These are phyloP conservation scores for Salix viminalis DNA, from an alignment of 345 rosid genomes.

Conservation along the genomic window DNA sequence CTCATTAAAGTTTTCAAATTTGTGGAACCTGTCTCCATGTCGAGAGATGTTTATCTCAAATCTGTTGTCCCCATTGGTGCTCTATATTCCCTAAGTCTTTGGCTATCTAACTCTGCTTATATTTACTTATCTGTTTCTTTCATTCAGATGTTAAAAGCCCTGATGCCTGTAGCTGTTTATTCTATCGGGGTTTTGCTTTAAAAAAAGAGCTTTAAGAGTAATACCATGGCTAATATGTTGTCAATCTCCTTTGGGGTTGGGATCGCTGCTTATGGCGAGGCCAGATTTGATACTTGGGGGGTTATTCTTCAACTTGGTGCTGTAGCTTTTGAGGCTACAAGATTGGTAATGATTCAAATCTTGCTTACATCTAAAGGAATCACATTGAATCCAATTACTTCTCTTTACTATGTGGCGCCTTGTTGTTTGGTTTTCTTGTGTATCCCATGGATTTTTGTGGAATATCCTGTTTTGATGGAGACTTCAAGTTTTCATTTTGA, in stretches of 20 bases:
- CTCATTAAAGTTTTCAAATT: constrained; percentile 85
- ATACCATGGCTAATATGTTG: constrained; percentile 82
- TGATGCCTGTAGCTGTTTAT: constrained; percentile 97
- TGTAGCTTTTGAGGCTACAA: constrained; percentile 85
- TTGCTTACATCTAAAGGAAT: constrained; percentile 83
- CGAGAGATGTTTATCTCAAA: constrained; percentile 66
- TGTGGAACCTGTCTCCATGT: constrained; percentile 88
- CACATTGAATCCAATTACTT: constrained; percentile 75
- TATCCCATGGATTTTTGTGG: constrained; percentile 92
- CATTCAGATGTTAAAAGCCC: constrained; percentile 94
- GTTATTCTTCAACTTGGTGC: constrained; percentile 86
- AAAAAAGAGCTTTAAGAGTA: constrained; percentile 59
- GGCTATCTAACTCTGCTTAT: constrained; percentile 98
- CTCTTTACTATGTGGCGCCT: constrained; percentile 80
- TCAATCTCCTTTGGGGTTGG: constrained; percentile 93
- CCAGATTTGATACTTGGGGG: constrained; percentile 87
- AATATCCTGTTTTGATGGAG: constrained; percentile 60
- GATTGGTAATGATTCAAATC: constrained; percentile 88
- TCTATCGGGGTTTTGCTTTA: constrained; percentile 77
- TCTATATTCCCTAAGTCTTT: constrained; percentile 74
- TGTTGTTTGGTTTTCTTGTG: constrained; percentile 75
- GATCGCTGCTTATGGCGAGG: constrained; percentile 90
- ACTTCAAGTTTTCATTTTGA: constrained; percentile 85
- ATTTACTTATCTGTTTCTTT: constrained; percentile 93
- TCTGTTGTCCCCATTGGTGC: constrained; percentile 97